Evolutionary conservation across 768 basidiomycete species (phyloP), one percentile per base, ranked within the genome.

Genomic region (Suillus decipiens): DNA sequence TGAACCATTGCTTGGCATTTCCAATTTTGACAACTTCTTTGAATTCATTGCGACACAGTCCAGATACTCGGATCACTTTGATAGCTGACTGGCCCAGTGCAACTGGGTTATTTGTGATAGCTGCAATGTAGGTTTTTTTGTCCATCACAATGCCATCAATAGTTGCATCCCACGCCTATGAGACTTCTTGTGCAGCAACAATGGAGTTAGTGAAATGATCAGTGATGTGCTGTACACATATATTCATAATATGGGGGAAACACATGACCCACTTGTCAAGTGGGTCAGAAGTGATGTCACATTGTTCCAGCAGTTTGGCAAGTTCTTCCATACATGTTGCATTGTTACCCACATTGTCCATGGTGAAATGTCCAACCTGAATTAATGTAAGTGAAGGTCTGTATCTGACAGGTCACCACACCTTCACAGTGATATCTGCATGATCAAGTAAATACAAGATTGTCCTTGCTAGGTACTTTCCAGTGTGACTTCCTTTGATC

Each of bases 341-440:
- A n/a, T 71, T 72, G 51, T 69, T 70, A 5, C 28, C 28, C 1
- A 67, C 67, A 63, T 67, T 68, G 45, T 71, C 68, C n/a, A 64
- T n/a, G 3, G 34, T 66, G 42, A 64, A 36, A 14, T 66, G 47
- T 17, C 53, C n/a, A 1, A 80, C 59, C 1, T 73, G 76, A 64
- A 79, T 69, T 57, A 67, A 75, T 28, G 71, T 5, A 33, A 22
- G n/a, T 73, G 69, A 51, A 68, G 63, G 1, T 60, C 60, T 28
- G 72, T 65, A 22, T 60, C 66, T 78, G 78, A 80, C 1, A 78
- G 63, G 54, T 80, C 77, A 14, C 62, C 64, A 8, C 47, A 62
- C 61, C 50, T 65, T 66, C n/a, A 64, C 51, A 34, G 65, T 15
- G 34, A 66, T 64, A 1, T n/a, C 65, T 19, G 63, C 54, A 5